A percentile compares a stretch with the other conserved stretches of the same genome.
Evolutionary conservation across 306 rosid species (phyloP).

Genomic region (Quercus berberidifolia): DNA sequence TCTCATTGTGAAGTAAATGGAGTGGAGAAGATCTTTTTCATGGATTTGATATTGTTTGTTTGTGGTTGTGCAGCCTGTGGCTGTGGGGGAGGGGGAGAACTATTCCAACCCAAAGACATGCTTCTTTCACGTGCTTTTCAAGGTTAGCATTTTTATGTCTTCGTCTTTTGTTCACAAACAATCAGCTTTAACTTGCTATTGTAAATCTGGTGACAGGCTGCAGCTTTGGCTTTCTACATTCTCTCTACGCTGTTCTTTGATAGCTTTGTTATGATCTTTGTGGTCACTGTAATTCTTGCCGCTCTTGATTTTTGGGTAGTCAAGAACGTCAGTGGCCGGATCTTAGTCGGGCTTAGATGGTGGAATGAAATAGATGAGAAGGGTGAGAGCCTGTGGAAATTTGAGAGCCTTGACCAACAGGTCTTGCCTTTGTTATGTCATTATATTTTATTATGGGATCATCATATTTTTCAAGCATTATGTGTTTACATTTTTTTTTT

Average conservation of each 20-base stretch:
- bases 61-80: slow-evolving; percentile 44
- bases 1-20: not conserved
- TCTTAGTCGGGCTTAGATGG: slow-evolving; percentile 95
- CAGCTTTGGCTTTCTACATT: slow-evolving; percentile 88
- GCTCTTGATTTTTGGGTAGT: slow-evolving; percentile 99
- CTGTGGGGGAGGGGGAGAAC: slow-evolving; percentile 50
- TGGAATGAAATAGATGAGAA: slow-evolving; percentile 94
- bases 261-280: slow-evolving; percentile 92
- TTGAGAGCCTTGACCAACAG: slow-evolving; percentile 97
- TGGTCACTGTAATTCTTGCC: slow-evolving; percentile 88
- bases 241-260: slow-evolving; percentile 78
- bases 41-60: not conserved
- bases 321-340: slow-evolving; percentile 92
- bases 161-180: not conserved
- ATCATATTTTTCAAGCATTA: not conserved
- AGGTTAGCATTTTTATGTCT: slow-evolving; percentile 39
- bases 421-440: slow-evolving; percentile 24
- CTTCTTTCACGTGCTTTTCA: slow-evolving; percentile 93
- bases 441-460: not conserved
- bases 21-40: not conserved
- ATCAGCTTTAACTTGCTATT: not conserved
- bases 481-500: not conserved
- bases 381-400: slow-evolving; percentile 94
- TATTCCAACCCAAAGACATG: slow-evolving; percentile 92
- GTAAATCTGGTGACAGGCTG: slow-evolving; percentile 45